These are phyloP conservation scores for Triticum timopheevii DNA, from an alignment of 176 grass and related monocot genomes.

Conservation along the genomic window DNA sequence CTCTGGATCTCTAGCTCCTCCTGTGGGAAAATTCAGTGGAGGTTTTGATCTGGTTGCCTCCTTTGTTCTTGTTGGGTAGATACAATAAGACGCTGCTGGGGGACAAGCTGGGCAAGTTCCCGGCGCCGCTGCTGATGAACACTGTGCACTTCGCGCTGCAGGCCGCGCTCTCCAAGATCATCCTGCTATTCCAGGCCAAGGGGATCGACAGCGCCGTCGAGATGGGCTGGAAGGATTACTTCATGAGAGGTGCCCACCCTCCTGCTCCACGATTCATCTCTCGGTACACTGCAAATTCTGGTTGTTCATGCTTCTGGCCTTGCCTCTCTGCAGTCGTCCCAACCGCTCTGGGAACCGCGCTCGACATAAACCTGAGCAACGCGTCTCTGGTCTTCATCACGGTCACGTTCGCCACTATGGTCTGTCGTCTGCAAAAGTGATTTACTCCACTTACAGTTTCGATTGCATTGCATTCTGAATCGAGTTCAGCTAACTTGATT, in stretches of 20 bases:
- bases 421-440: conserved; percentile 34
- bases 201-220: conserved; percentile 39
- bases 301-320: conserved; percentile 19
- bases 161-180: conserved; percentile 86
- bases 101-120: conserved; percentile 98
- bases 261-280: neutral
- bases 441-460: neutral
- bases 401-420: conserved; percentile 98
- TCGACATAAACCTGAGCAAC: conserved; percentile 99
- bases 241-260: conserved; percentile 67
- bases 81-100: conserved; percentile 99
- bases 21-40: no score
- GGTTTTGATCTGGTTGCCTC: conserved; percentile 2
- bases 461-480: neutral
- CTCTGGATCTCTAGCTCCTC: conserved; percentile 11
- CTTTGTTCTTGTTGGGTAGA: conserved; percentile 26
- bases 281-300: neutral
- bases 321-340: conserved; percentile 75
- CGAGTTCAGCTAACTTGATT: conserved; percentile 18
- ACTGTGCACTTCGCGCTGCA: conserved; percentile 97
- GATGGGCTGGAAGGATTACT: conserved; percentile 99
- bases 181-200: conserved; percentile 68
- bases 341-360: conserved; percentile 89
- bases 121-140: conserved; percentile 98
- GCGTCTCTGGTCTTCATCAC: conserved; percentile 97